Base-by-base conservation (phyloP, 1,284 basidiomycete species). In the Testicularia cyperi region DNA sequence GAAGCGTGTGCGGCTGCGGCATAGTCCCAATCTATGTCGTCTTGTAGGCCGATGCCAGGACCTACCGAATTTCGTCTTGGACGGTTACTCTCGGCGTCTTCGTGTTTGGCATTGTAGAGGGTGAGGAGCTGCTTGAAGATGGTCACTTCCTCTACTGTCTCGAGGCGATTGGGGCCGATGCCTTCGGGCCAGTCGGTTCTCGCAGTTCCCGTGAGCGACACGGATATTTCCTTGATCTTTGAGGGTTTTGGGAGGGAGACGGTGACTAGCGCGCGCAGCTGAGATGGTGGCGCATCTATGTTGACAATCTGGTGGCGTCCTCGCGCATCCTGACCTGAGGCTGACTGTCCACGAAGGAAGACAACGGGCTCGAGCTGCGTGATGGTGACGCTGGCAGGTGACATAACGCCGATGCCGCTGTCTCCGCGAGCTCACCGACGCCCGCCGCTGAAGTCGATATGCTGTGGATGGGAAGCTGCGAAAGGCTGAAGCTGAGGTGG, bases 181-280 rank as follows among this genome's bases (percentile, higher is more conserved):
- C 89, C 90, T 82, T 96, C 91, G 4, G 88, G 86, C 88, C 91
- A 95, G 58, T 83, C 82, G 13, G 82, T 83, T 42, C 79, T 72
- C 4, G 79, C 75, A 58, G 82, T 87, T 6, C 89, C 92, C 39
- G 85, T 81, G 16, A 97, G 80, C 64, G 85, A 84, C 33, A 95
- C 80, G 43, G 85, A 83, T 47, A 98, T 92, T 67, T 86, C 88
- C 26, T 87, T 86, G 68, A 98, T 86, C 74, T 87, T 85, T 28
- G 86, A 91, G 0, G 92, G 85, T 74, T 92, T 94, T 35, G 81
- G 80, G 22, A 96, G 81, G 10, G 84, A 83, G 32, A 98, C 80
- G 1, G 85, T 86, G 47, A 97, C 81, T 10, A 96, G 80, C n/a
- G 92, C 94, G 28, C 94, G 83, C 23, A 98, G 81, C 77, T 92